Evolutionary conservation across 495 filamentous ascomycete species (phyloP).

Genomic region (Hypoxylon subgilvum): DNA sequence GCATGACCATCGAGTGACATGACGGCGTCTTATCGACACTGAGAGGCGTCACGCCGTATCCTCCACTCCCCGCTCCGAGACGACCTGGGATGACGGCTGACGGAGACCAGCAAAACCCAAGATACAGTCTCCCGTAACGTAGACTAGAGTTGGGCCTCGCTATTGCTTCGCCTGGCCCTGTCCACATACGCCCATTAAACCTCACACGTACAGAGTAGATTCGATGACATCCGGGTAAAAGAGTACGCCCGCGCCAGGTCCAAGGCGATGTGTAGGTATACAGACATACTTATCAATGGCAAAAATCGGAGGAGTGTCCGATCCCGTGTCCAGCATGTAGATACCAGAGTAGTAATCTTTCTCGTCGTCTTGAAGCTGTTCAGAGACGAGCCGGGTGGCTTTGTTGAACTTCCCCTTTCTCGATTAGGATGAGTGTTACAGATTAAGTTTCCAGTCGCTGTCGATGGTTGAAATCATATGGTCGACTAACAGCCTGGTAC

Average conservation of each 20-base stretch:
- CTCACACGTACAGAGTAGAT: too few species aligned
- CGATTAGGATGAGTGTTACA: neutral
- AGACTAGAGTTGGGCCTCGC: neutral
- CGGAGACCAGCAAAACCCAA: conserved; percentile 10
- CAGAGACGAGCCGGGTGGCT: neutral
- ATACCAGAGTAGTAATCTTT: neutral
- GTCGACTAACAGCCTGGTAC: neutral
- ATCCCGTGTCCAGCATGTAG: neutral
- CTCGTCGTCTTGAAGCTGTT: neutral
- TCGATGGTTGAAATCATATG: conserved; percentile 1
- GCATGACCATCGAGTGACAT: conserved; percentile 29
- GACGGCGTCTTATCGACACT: conserved; percentile 29
- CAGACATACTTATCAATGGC: conserved; percentile 1
- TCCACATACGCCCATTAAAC: too few species aligned
- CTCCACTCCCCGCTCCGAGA: conserved; percentile 33
- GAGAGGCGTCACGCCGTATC: conserved; percentile 33
- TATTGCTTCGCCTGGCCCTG: neutral
- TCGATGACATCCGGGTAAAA: too few species aligned
- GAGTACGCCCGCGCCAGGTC: too few species aligned
- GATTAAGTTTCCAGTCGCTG: conserved; percentile 5
- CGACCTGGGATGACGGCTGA: conserved; percentile 24
- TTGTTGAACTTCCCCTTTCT: neutral
- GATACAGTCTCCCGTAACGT: neutral
- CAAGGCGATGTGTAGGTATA: neutral
- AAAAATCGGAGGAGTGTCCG: conserved; percentile 16